Conservation (phyloP, 2,329 filamentous ascomycete species). For the Alternaria ventricosa region DNA sequence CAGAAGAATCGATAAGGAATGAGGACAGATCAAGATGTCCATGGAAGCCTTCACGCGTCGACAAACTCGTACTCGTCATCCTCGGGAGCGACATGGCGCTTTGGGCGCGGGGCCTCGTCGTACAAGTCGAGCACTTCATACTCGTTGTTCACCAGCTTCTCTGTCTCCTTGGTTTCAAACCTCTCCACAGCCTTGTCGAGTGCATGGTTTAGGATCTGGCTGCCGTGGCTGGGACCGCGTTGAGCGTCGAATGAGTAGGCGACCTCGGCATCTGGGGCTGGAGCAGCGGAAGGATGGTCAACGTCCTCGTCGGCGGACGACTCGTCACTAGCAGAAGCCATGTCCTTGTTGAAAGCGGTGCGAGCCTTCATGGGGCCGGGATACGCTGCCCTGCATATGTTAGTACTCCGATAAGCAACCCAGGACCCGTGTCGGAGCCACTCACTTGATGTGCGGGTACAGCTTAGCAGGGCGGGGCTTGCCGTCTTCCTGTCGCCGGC, state of each 20-base stretch:
- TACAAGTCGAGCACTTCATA: conserved; percentile 61
- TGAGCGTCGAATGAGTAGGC: conserved; percentile 62
- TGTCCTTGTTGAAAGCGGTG: conserved; percentile 52
- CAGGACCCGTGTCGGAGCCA: not conserved
- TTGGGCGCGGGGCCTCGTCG: conserved; percentile 40
- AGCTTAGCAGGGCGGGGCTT: conserved; percentile 47
- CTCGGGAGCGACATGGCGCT: conserved; percentile 43
- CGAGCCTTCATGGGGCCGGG: conserved; percentile 43
- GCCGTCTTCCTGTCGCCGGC: conserved; percentile 44
- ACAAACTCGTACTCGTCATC: conserved; percentile 53
- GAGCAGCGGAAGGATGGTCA: conserved; percentile 53
- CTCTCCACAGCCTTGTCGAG: conserved; percentile 65
- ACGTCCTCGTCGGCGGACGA: conserved; percentile 55
- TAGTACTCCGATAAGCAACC: conserved; percentile 9
- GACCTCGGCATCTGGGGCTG: conserved; percentile 58
- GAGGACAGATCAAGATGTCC: conserved; percentile 4
- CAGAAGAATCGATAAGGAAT: conserved; percentile 11
- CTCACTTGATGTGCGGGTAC: conserved; percentile 39
- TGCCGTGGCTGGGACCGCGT: conserved; percentile 59
- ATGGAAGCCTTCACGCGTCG: conserved; percentile 30
- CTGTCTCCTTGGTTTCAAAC: conserved; percentile 66
- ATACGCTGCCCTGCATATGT: conserved; percentile 27
- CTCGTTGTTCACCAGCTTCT: conserved; percentile 66
- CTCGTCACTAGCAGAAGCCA: conserved; percentile 48
- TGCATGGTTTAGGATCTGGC: conserved; percentile 64